Evolutionary conservation across 192 early-diverging fungal genomes (phyloP).

Genomic region (Backusella morwellensis): DNA sequence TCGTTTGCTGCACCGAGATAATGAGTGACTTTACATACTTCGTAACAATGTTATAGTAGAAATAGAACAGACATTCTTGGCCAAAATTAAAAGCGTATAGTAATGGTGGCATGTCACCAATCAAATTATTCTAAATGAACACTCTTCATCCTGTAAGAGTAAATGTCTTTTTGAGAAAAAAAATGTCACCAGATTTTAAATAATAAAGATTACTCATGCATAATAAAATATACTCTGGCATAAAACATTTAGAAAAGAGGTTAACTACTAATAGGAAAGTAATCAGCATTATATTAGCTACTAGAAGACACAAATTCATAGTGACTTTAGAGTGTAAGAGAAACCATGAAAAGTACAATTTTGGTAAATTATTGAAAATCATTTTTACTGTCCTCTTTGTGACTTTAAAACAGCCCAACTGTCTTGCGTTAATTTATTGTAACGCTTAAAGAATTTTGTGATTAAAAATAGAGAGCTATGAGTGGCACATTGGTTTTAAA

Average conservation of each 20-base stretch:
- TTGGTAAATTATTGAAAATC: conserved; percentile 3
- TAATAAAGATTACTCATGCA: background rate
- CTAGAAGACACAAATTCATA: no score
- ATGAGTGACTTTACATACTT: background rate
- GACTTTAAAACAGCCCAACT: background rate
- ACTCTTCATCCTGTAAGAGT: background rate
- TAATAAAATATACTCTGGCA: background rate
- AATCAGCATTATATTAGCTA: no score
- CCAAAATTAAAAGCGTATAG: background rate
- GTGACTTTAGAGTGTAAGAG: no score
- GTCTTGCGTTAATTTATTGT: no score
- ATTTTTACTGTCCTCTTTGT: background rate
- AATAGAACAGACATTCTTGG: conserved; percentile 1
- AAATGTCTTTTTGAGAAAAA: background rate
- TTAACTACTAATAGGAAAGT: no score
- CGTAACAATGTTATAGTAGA: background rate
- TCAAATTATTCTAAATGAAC: background rate
- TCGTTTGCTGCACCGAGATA: background rate
- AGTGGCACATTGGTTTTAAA: no score
- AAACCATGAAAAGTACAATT: background rate
- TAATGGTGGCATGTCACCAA: background rate
- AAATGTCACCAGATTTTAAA: background rate
- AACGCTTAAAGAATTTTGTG: background rate
- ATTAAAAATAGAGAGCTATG: no score
- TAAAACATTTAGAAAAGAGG: no score